Evolutionary conservation across 345 rosid species (phyloP).

Genomic region (Citrus hindsii): DNA sequence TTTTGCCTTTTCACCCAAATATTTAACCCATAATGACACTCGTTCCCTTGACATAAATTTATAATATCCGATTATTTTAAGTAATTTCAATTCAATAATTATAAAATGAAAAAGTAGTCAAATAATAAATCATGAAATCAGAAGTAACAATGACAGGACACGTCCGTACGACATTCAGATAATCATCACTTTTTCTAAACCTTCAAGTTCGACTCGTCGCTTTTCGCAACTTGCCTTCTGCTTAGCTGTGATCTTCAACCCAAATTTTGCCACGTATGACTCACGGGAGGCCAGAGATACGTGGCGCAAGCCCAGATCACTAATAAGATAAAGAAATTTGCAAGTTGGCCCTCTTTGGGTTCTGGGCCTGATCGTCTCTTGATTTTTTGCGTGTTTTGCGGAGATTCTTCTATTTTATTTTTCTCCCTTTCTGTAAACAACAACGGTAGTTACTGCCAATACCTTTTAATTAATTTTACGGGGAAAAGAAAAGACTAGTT

Average conservation of each 20-base stretch:
- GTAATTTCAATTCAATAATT: no score
- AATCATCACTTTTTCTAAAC: constrained; percentile 2
- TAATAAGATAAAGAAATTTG: background rate
- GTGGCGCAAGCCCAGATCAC: constrained; percentile 16
- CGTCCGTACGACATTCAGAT: constrained; percentile 8
- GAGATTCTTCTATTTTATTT: constrained; percentile 11
- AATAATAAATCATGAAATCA: background rate
- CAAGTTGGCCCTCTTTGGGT: constrained; percentile 23
- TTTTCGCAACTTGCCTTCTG: constrained; percentile 10
- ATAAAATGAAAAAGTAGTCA: background rate
- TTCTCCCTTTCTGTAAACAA: background rate
- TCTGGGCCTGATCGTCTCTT: constrained; percentile 18
- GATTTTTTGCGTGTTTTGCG: constrained; percentile 22
- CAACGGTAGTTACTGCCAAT: no score
- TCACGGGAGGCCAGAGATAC: background rate
- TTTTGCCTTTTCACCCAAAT: no score
- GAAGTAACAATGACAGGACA: constrained; percentile 8
- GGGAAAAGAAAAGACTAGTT: no score
- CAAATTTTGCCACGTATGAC: constrained; percentile 4
- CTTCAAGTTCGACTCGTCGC: constrained; percentile 14
- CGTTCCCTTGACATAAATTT: no score
- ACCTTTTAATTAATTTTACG: no score
- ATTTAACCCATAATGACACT: no score
- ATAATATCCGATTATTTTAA: no score
- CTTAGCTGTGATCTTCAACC: constrained; percentile 20